phyloP scores from a whole-genome alignment of 192 early-diverging fungal species.

The Neocallimastix lanati region DNA sequence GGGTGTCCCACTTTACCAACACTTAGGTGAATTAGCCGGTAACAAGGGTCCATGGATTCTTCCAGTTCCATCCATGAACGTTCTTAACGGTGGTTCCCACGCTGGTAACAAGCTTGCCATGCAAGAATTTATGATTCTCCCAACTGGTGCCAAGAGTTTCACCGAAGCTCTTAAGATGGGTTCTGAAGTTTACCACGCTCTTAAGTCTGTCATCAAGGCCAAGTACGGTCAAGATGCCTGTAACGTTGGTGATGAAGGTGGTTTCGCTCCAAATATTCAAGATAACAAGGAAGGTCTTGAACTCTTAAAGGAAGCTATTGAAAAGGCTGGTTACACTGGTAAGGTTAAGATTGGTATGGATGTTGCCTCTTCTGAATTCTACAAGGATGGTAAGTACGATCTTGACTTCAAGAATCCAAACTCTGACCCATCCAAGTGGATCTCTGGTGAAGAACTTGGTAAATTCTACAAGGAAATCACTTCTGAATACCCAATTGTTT shows the following conservation, averaged over 20 bases:
- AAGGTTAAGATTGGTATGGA: slow-evolving; percentile 97
- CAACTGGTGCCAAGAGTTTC: slow-evolving; percentile 82
- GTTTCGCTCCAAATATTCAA: slow-evolving; percentile 98
- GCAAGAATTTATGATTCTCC: slow-evolving; percentile 99
- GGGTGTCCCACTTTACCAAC: slow-evolving; percentile 83
- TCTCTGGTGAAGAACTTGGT: slow-evolving; percentile 61
- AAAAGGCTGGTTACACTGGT: slow-evolving; percentile 84
- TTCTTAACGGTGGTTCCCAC: slow-evolving; percentile 98
- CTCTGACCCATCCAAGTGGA: slow-evolving; percentile 51
- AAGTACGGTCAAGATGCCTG: slow-evolving; percentile 98
- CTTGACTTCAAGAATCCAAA: slow-evolving; percentile 91
- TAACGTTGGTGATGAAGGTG: slow-evolving; percentile 99
- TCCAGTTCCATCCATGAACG: slow-evolving; percentile 94
- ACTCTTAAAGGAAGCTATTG: slow-evolving; percentile 74
- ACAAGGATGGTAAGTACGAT: slow-evolving; percentile 92
- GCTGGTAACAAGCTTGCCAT: slow-evolving; percentile 99
- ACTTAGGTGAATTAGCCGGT: slow-evolving; percentile 77
- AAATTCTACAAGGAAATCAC: slow-evolving; percentile 66
- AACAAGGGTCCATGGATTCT: slow-evolving; percentile 73
- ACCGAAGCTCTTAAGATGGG: slow-evolving; percentile 95
- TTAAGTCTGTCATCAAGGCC: slow-evolving; percentile 91
- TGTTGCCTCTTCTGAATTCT: slow-evolving; percentile 92
- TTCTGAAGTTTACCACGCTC: slow-evolving; percentile 87
- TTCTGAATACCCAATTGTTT: slow-evolving; percentile 67
- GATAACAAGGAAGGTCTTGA: slow-evolving; percentile 90